phyloP scores from a whole-genome alignment of 2,329 filamentous ascomycete species.

The Apiospora aurea region DNA sequence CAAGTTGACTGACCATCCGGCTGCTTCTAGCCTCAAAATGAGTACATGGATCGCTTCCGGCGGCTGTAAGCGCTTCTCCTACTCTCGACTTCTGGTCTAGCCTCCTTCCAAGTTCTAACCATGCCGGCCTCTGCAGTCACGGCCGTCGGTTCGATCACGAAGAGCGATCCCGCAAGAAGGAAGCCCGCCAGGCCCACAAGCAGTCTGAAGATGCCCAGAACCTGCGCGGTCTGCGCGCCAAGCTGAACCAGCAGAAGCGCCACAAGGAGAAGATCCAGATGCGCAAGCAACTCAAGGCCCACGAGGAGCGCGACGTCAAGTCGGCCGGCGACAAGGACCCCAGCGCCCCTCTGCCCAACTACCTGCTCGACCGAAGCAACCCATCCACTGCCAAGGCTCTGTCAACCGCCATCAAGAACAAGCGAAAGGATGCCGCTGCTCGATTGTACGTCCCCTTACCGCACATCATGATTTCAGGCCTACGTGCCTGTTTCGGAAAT shows the following conservation, averaged over 20 bases:
- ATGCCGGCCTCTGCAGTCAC: constrained; percentile 34
- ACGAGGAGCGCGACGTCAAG: constrained; percentile 97
- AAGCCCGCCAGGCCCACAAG: constrained; percentile 89
- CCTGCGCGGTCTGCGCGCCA: constrained; percentile 87
- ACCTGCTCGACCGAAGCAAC: constrained; percentile 85
- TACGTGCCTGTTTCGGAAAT: too few species aligned
- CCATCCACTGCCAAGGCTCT: constrained; percentile 71
- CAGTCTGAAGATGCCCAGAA: constrained; percentile 91
- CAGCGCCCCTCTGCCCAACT: constrained; percentile 84
- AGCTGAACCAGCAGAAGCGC: constrained; percentile 91
- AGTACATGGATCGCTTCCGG: constrained; percentile 81
- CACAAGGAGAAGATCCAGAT: constrained; percentile 99
- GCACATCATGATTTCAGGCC: neutral
- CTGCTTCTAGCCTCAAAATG: constrained; percentile 74
- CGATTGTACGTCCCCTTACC: constrained; percentile 92
- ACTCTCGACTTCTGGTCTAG: neutral
- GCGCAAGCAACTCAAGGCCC: constrained; percentile 91
- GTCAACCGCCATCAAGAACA: constrained; percentile 91
- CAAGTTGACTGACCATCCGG: constrained; percentile 22
- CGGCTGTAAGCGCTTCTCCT: constrained; percentile 53
- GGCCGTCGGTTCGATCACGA: constrained; percentile 59
- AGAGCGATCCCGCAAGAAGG: constrained; percentile 85
- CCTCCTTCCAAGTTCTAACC: constrained; percentile 2
- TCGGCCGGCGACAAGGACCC: constrained; percentile 79
- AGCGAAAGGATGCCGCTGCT: constrained; percentile 90